Conservation (phyloP, 345 rosid genomes). For the Citrus mangshanensis region DNA sequence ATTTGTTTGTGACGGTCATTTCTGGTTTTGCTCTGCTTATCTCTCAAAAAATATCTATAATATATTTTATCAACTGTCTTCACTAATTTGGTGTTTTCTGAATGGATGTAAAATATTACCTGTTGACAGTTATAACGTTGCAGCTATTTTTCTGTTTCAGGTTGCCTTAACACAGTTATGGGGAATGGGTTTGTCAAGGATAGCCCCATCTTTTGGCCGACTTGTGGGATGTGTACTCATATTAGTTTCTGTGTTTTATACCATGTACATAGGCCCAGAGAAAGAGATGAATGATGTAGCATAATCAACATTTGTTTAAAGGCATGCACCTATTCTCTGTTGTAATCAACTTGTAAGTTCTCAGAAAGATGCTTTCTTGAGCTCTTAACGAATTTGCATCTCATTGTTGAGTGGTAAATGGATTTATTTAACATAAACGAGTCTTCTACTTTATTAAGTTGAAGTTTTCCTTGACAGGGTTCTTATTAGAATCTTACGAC, state of each 20-base stretch:
- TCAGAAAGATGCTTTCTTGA: background rate
- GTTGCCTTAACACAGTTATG: slow-evolving; percentile 64
- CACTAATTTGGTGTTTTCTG: background rate
- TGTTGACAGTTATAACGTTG: background rate
- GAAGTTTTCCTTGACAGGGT: background rate
- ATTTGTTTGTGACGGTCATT: background rate
- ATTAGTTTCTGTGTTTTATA: slow-evolving; percentile 58
- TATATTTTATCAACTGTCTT: background rate
- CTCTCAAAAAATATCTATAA: background rate
- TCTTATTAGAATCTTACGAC: background rate
- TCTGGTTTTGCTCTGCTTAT: background rate
- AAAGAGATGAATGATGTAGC: slow-evolving; percentile 47
- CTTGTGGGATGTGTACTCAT: slow-evolving; percentile 71
- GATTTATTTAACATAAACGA: background rate
- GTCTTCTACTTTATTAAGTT: background rate
- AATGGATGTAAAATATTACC: background rate
- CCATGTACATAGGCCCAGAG: slow-evolving; percentile 65
- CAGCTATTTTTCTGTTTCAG: slow-evolving; percentile 27
- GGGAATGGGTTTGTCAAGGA: slow-evolving; percentile 39
- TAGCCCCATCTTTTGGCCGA: slow-evolving; percentile 51
- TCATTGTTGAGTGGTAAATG: too few species aligned
- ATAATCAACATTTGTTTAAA: background rate
- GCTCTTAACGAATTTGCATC: background rate
- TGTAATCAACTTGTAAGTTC: slow-evolving; percentile 8
- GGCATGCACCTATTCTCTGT: background rate